Percentiles rank a stretch among this genome's conserved stretches.
Evolutionary conservation across 2,329 filamentous ascomycete species (phyloP).

Genomic region (Diatrype stigma): DNA sequence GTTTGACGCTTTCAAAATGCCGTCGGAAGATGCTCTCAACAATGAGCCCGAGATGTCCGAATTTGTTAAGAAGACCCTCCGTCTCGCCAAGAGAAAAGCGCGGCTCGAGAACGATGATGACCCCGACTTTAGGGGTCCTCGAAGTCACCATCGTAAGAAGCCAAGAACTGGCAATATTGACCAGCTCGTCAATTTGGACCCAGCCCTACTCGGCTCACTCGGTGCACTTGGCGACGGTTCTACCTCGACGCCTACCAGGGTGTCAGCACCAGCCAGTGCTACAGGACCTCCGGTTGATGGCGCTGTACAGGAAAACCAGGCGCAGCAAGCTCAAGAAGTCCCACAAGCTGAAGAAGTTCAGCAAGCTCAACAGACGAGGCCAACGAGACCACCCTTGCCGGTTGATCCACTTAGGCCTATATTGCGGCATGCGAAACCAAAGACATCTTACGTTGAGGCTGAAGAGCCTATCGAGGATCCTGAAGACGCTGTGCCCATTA

Average conservation of each 20-base stretch:
- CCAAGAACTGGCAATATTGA: conserved; percentile 31
- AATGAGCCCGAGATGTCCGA: conserved; percentile 47
- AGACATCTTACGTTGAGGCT: conserved; percentile 45
- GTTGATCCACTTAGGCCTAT: conserved; percentile 43
- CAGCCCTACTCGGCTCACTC: conserved; percentile 48
- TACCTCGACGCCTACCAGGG: conserved; percentile 17
- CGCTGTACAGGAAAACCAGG: neutral
- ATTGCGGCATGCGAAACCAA: conserved; percentile 50
- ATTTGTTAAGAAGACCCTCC: conserved; percentile 51
- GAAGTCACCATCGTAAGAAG: conserved; percentile 39
- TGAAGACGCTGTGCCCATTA: conserved; percentile 31
- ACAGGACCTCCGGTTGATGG: conserved; percentile 9
- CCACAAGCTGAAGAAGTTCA: conserved; percentile 15
- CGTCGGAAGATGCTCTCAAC: conserved; percentile 40
- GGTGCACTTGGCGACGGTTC: conserved; percentile 20
- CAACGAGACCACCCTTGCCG: conserved; percentile 23
- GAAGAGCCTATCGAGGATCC: conserved; percentile 44
- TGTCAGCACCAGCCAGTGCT: conserved; percentile 8
- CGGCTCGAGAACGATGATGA: conserved; percentile 49
- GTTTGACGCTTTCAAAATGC: conserved; percentile 55
- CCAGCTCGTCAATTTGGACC: conserved; percentile 45
- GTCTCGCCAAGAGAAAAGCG: conserved; percentile 49
- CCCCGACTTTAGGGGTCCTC: conserved; percentile 48
- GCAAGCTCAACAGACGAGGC: conserved; percentile 10
- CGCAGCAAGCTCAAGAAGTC: neutral